These are phyloP conservation scores for Neospora caninum DNA, from an alignment of 169 alveolate species.

Conservation along the genomic window DNA sequence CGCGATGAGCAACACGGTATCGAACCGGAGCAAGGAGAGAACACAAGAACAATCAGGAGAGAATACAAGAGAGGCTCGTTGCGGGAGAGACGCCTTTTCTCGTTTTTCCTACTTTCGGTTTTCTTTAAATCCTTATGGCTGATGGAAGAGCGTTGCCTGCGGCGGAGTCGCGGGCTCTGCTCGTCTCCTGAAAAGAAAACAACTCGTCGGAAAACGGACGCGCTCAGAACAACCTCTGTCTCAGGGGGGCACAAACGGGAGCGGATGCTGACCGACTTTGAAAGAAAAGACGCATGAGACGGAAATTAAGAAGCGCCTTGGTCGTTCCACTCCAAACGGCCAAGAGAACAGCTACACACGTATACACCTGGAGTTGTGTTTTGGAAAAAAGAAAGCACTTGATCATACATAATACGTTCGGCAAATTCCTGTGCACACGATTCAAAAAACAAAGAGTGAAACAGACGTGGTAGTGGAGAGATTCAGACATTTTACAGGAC, in stretches of 20 bases:
- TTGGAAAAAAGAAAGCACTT: no score
- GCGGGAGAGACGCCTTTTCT: background rate
- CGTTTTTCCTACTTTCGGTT: background rate
- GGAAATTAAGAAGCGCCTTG: no score
- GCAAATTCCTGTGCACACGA: no score
- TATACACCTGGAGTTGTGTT: no score
- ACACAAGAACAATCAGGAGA: background rate
- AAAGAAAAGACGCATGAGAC: no score
- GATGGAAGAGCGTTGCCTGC: background rate
- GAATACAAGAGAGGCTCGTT: background rate
- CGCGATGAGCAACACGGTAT: background rate
- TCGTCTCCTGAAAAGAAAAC: background rate
- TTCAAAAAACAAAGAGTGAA: no score
- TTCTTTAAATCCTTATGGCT: background rate
- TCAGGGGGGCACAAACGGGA: background rate
- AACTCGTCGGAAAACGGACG: background rate
- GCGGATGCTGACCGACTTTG: no score
- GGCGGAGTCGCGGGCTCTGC: conserved; percentile 4
- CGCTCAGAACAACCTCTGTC: background rate
- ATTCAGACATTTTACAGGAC: no score
- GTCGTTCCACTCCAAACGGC: no score
- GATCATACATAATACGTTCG: no score
- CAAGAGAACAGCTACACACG: no score
- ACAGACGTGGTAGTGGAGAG: no score
- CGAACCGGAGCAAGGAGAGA: background rate